These are phyloP conservation scores for Berkeleyomyces basicola DNA, from an alignment of 2,329 filamentous ascomycete species.

Conservation along the genomic window DNA sequence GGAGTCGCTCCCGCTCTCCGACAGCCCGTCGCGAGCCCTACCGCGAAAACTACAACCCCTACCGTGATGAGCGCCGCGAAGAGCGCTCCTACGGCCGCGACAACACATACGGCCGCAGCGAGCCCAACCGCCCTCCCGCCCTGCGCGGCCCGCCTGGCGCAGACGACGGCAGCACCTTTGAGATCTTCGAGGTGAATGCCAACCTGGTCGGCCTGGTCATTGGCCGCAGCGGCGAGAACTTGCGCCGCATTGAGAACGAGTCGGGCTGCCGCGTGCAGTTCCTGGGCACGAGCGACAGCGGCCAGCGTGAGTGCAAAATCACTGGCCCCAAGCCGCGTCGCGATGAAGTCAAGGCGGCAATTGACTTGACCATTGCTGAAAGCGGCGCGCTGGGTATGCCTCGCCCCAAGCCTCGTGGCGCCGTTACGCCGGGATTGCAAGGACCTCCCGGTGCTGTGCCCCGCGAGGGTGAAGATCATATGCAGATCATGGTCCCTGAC, in stretches of 20 bases:
- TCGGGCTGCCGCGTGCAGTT: conserved; percentile 78
- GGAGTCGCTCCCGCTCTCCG: conserved; percentile 59
- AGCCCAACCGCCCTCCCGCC: conserved; percentile 57
- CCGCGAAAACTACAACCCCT: conserved; percentile 64
- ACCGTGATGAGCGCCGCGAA: conserved; percentile 68
- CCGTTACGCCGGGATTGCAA: background rate
- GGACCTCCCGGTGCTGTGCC: background rate
- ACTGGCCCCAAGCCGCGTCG: conserved; percentile 56
- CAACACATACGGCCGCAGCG: conserved; percentile 35
- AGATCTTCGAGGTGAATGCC: conserved; percentile 75
- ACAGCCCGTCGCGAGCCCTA: conserved; percentile 49
- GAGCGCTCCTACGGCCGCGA: conserved; percentile 38
- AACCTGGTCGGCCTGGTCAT: conserved; percentile 81
- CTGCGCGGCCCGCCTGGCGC: conserved; percentile 32
- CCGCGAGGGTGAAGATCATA: conserved; percentile 66
- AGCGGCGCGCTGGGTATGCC: conserved; percentile 31
- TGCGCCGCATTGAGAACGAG: conserved; percentile 69
- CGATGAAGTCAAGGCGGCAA: conserved; percentile 63
- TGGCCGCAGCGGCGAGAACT: conserved; percentile 75
- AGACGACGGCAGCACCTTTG: conserved; percentile 46
- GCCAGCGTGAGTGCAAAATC: conserved; percentile 73
- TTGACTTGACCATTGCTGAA: conserved; percentile 45
- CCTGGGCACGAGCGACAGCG: conserved; percentile 57
- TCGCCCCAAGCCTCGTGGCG: conserved; percentile 6
- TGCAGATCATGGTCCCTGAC: conserved; percentile 90